Percentiles rank a stretch among this genome's conserved stretches.
These are phyloP conservation scores for Phytopythium mirpurense DNA, from an alignment of 352 stramenopile species.

Conservation along the genomic window DNA sequence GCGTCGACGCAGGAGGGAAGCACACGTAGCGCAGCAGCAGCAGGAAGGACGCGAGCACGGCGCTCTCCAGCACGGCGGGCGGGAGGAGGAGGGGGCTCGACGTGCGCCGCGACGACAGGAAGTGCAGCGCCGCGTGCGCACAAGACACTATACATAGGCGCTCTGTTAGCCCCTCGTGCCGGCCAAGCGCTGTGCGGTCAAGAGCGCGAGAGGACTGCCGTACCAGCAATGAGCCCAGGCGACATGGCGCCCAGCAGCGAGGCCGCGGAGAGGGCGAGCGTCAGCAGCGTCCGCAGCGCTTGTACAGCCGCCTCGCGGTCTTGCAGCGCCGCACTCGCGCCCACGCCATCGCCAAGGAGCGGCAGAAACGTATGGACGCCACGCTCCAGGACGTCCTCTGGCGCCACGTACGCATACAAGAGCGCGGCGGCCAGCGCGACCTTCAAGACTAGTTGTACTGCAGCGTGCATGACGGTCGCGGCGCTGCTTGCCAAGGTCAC, in stretches of 20 bases:
- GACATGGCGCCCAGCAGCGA: conserved; percentile 11
- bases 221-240: conserved; percentile 9
- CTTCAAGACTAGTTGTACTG: no score
- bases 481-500: no score
- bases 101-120: conserved; percentile 1
- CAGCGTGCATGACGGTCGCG: background rate
- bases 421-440: conserved; percentile 1
- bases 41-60: conserved; percentile 23
- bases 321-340: background rate
- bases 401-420: background rate
- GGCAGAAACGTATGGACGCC: background rate
- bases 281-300: conserved; percentile 14
- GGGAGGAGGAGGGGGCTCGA: background rate
- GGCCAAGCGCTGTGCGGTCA: background rate
- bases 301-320: background rate
- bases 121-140: conserved; percentile 15
- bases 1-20: conserved; percentile 30
- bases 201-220: background rate
- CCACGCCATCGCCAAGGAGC: background rate
- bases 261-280: conserved; percentile 9
- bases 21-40: conserved; percentile 30
- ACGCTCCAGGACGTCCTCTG: background rate
- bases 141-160: conserved; percentile 7
- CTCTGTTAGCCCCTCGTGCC: background rate
- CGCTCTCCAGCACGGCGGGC: conserved; percentile 21